A percentile compares a stretch with the other conserved stretches of the same genome.
Evolutionary conservation across 2,329 filamentous ascomycete genomes (phyloP).

Genomic region (Spiromastix sp.): DNA sequence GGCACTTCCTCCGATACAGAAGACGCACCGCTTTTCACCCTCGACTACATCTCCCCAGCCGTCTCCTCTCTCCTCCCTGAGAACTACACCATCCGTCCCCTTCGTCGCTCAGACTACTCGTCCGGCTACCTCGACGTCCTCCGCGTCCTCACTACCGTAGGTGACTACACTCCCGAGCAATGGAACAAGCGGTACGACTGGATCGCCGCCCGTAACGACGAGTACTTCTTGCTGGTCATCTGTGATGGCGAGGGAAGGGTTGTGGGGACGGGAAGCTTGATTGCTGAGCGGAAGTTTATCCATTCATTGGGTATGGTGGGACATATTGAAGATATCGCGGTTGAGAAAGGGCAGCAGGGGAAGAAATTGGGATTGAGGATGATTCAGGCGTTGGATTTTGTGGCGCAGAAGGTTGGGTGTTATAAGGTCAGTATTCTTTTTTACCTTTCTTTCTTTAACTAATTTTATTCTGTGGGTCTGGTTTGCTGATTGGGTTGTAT

Average conservation of each 20-base stretch:
- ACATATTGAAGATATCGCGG: conserved; percentile 96
- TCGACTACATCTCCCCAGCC: conserved; percentile 64
- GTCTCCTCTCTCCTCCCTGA: conserved; percentile 64
- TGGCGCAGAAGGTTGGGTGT: conserved; percentile 81
- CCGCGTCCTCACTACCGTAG: conserved; percentile 83
- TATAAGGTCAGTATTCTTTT: conserved; percentile 55
- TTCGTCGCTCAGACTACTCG: conserved; percentile 67
- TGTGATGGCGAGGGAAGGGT: conserved; percentile 60
- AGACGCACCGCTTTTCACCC: conserved; percentile 60
- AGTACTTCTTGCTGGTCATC: conserved; percentile 81
- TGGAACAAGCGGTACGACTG: conserved; percentile 76
- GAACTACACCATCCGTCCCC: conserved; percentile 72
- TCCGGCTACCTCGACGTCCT: conserved; percentile 84
- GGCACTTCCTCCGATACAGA: conserved; percentile 15
- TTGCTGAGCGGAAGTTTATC: conserved; percentile 76
- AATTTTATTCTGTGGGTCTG: conserved; percentile 1
- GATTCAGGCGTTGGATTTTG: conserved; percentile 84
- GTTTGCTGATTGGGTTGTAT: conserved; percentile 8
- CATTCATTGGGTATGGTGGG: conserved; percentile 53
- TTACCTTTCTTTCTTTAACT: conserved; percentile 3
- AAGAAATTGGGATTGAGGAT: conserved; percentile 90
- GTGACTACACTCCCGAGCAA: conserved; percentile 64
- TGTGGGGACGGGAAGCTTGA: conserved; percentile 81
- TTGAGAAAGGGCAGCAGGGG: conserved; percentile 88
- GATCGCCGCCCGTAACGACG: conserved; percentile 62